Conservation (phyloP, 2,329 filamentous ascomycete species). For the Aspergillus sp. region DNA sequence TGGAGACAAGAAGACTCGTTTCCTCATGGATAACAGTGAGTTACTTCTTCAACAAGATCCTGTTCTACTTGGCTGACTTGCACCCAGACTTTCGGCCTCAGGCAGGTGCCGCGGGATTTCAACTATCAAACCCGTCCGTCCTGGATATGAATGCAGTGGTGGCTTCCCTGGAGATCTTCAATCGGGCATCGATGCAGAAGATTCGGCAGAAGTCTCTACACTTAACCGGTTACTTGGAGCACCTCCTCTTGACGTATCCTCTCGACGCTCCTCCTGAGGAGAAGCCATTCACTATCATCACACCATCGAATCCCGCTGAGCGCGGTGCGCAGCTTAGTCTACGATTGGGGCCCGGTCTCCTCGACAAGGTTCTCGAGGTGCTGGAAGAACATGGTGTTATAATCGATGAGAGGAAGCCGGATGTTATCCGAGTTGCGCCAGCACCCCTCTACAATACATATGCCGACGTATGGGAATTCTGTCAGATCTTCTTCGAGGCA, state of each 20-base stretch:
- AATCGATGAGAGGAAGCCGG: slow-evolving; percentile 78
- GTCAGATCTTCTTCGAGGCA: slow-evolving; percentile 50
- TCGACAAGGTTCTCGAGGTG: slow-evolving; percentile 64
- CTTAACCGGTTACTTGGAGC: slow-evolving; percentile 74
- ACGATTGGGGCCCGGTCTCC: slow-evolving; percentile 62
- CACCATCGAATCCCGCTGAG: slow-evolving; percentile 64
- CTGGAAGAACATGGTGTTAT: slow-evolving; percentile 69
- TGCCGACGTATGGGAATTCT: slow-evolving; percentile 66
- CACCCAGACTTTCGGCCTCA: slow-evolving; percentile 66
- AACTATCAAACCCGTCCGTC: slow-evolving; percentile 79
- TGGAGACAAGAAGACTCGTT: slow-evolving; percentile 70
- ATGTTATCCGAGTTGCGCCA: slow-evolving; percentile 80
- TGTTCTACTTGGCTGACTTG: slow-evolving; percentile 7
- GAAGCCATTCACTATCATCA: slow-evolving; percentile 61
- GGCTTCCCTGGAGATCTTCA: slow-evolving; percentile 71
- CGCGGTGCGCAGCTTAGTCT: slow-evolving; percentile 79
- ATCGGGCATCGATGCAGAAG: slow-evolving; percentile 64
- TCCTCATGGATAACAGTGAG: slow-evolving; percentile 72
- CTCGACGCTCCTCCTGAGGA: slow-evolving; percentile 25
- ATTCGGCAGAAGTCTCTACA: slow-evolving; percentile 69
- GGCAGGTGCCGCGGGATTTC: slow-evolving; percentile 74
- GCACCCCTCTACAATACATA: slow-evolving; percentile 82
- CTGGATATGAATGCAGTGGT: slow-evolving; percentile 74
- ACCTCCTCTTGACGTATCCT: slow-evolving; percentile 52
- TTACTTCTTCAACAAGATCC: neutral